A percentile compares a stretch with the other conserved stretches of the same genome.
Conservation (phyloP, 176 grass and related monocot genomes). For the Lolium multiflorum region DNA sequence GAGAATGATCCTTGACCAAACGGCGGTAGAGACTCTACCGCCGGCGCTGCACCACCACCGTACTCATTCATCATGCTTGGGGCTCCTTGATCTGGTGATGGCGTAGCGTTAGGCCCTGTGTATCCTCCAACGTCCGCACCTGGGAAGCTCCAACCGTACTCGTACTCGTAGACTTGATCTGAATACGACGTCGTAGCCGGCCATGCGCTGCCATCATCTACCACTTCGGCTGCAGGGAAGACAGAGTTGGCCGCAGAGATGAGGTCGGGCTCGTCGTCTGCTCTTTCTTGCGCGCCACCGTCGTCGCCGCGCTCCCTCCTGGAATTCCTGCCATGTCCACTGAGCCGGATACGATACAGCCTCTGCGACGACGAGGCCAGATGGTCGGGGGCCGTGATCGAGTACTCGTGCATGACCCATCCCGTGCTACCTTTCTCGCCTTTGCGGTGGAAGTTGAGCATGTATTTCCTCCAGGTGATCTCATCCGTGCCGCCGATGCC, state of each 20-base stretch:
- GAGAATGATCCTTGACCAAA: not conserved
- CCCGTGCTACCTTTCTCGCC: not conserved
- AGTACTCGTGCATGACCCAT: constrained; percentile 55
- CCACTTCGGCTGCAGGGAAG: not conserved
- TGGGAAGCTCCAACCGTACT: not conserved
- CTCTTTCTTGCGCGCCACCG: not conserved
- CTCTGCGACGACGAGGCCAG: not conserved
- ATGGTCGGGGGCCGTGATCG: not conserved
- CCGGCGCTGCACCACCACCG: not conserved
- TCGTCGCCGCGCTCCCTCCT: not conserved
- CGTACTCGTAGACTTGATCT: not conserved
- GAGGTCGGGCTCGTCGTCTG: not conserved
- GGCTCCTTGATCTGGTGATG: not conserved
- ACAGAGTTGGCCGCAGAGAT: not conserved
- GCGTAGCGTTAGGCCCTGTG: not conserved
- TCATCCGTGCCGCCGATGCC: not conserved
- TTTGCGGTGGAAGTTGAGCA: constrained; percentile 7
- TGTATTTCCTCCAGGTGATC: constrained; percentile 26
- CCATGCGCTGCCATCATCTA: not conserved
- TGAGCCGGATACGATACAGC: not conserved
- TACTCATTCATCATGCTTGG: not conserved
- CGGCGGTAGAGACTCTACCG: not conserved
- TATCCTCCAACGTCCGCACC: not conserved
- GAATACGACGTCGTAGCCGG: not conserved
- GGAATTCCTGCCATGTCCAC: not conserved